phyloP scores from a whole-genome alignment of 2,329 filamentous ascomycete genomes.

The Aspergillus phoenicis region DNA sequence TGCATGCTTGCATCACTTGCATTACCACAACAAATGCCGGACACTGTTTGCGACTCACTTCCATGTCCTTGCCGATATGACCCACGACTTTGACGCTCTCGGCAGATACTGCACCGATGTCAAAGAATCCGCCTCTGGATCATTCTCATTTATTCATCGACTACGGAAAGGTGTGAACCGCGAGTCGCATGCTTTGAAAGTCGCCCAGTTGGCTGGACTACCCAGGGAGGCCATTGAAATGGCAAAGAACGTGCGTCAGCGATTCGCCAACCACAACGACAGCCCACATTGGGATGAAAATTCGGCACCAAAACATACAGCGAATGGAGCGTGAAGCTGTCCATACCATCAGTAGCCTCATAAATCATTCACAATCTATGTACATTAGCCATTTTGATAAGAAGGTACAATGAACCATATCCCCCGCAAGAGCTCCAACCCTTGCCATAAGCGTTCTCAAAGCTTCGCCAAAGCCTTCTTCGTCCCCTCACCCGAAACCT shows the following conservation, averaged over 20 bases:
- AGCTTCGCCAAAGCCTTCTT: conserved; percentile 6
- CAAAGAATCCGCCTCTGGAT: conserved; percentile 67
- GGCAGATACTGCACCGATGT: conserved; percentile 89
- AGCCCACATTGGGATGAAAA: background rate
- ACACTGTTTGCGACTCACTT: conserved; percentile 96
- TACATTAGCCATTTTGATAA: background rate
- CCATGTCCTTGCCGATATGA: conserved; percentile 79
- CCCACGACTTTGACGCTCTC: conserved; percentile 59
- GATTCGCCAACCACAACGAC: conserved; percentile 19
- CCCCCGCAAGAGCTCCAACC: background rate
- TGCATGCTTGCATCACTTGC: conserved; percentile 82
- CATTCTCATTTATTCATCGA: conserved; percentile 83
- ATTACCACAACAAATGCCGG: conserved; percentile 73
- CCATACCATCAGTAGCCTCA: background rate
- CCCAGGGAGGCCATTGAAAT: conserved; percentile 71
- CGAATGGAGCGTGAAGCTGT: background rate
- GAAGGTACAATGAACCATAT: background rate
- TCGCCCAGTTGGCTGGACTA: conserved; percentile 83
- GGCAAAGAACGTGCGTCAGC: conserved; percentile 62
- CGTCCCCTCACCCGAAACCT: conserved; percentile 21
- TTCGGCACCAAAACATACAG: background rate
- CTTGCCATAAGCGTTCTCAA: background rate
- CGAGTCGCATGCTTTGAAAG: conserved; percentile 88
- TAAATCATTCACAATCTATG: background rate
- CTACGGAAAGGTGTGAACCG: conserved; percentile 80